These are phyloP conservation scores for Ogataea nakhonphanomensis DNA, from an alignment of 805 yeast genomes.

Conservation along the genomic window DNA sequence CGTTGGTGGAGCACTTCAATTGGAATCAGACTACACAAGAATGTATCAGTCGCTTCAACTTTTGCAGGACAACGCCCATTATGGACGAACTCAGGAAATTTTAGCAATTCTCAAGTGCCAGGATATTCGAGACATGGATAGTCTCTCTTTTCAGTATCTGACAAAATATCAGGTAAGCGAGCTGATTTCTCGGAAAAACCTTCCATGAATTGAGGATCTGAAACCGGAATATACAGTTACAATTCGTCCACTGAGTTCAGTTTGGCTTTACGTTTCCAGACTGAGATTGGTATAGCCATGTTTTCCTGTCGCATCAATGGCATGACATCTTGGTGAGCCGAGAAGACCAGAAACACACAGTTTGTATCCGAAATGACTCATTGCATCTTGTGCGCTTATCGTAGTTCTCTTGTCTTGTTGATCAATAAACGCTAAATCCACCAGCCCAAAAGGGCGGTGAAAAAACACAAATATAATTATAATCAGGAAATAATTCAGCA, in stretches of 20 bases:
- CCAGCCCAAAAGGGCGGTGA: no score
- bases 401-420: not conserved
- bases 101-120: slow-evolving; percentile 12
- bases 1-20: slow-evolving; percentile 32
- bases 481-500: no score
- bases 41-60: slow-evolving; percentile 29
- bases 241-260: not conserved
- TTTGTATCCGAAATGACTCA: not conserved
- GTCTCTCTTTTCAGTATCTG: slow-evolving; percentile 3
- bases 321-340: no score
- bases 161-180: slow-evolving; percentile 16
- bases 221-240: not conserved
- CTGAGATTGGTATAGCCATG: no score
- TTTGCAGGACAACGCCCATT: slow-evolving; percentile 21
- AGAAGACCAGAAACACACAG: no score
- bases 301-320: no score
- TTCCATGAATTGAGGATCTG: not conserved
- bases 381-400: not conserved
- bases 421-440: no score
- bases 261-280: no score
- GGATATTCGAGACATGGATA: not conserved
- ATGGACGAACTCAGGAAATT: slow-evolving; percentile 20
- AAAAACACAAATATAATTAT: no score
- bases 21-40: slow-evolving; percentile 31
- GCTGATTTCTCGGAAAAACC: slow-evolving; percentile 9